phyloP scores from a whole-genome alignment of 192 early-diverging fungal species.

The Pilaira anomala region DNA sequence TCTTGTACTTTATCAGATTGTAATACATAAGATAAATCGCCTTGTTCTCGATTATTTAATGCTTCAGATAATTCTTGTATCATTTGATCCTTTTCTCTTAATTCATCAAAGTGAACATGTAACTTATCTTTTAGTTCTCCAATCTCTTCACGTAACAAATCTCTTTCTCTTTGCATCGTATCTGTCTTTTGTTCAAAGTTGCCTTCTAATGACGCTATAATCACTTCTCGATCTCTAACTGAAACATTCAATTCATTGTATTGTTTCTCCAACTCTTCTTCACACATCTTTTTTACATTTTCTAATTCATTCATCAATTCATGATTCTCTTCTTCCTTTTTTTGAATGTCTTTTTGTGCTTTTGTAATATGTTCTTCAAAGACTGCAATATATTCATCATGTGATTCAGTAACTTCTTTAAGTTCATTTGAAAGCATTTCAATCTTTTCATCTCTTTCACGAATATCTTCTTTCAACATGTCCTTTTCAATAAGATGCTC shows the following conservation, averaged over 20 bases:
- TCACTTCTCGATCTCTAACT: slow-evolving; percentile 23
- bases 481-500: neutral
- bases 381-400: neutral
- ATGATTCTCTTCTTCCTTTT: neutral
- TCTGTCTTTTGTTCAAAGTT: slow-evolving; percentile 17
- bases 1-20: neutral
- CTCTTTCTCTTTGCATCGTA: slow-evolving; percentile 18
- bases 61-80: neutral
- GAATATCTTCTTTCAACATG: neutral
- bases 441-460: slow-evolving; percentile 1
- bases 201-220: slow-evolving; percentile 14
- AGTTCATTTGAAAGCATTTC: neutral
- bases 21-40: too few species aligned
- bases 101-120: neutral
- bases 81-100: neutral
- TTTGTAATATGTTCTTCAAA: neutral
- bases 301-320: neutral
- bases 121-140: slow-evolving; percentile 13
- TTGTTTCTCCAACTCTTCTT: slow-evolving; percentile 7
- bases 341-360: neutral
- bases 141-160: slow-evolving; percentile 14
- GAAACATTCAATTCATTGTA: slow-evolving; percentile 12
- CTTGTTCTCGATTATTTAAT: neutral
- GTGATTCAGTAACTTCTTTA: neutral
- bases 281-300: slow-evolving; percentile 9